Percentiles rank a stretch among this genome's conserved stretches.
phyloP scores from a whole-genome alignment of 2,329 filamentous ascomycete genomes.

The Fusarium bulbicola region DNA sequence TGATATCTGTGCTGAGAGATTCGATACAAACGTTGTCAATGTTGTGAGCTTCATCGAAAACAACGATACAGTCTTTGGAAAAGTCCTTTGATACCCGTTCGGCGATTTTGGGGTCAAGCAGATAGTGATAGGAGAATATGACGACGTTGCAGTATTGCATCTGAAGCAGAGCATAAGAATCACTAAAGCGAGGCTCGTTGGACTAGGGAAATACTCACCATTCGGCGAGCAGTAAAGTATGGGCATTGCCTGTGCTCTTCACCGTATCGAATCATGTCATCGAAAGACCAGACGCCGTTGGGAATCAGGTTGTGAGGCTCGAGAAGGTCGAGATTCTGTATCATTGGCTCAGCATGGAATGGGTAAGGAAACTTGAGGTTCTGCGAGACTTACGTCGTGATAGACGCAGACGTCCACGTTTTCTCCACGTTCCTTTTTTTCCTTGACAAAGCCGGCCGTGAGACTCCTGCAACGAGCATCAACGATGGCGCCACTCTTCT shows the following conservation, averaged over 20 bases:
- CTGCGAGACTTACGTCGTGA: conserved; percentile 75
- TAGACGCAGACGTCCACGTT: conserved; percentile 95
- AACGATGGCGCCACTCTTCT: conserved; percentile 94
- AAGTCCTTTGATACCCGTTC: conserved; percentile 94
- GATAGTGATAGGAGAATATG: conserved; percentile 99
- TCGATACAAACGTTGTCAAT: conserved; percentile 99
- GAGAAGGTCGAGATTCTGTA: conserved; percentile 86
- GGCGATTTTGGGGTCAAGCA: conserved; percentile 97
- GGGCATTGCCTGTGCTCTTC: conserved; percentile 97
- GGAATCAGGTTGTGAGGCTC: conserved; percentile 96
- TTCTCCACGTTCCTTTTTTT: conserved; percentile 95
- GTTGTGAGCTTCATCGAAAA: conserved; percentile 98
- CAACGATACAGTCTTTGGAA: conserved; percentile 97
- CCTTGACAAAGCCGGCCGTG: conserved; percentile 96
- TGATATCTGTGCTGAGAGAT: conserved; percentile 94
- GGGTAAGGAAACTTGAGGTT: neutral
- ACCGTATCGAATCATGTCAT: conserved; percentile 87
- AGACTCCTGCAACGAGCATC: conserved; percentile 96
- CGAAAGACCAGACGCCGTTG: conserved; percentile 94
- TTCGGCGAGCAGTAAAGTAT: conserved; percentile 93
- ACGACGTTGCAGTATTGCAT: conserved; percentile 99
- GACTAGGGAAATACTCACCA: conserved; percentile 65
- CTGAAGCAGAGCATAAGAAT: conserved; percentile 51
- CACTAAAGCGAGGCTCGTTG: neutral
- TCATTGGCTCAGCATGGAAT: conserved; percentile 16